These are phyloP conservation scores for Meyerozyma smithsonii DNA, from an alignment of 1,139 yeast genomes.

Conservation along the genomic window DNA sequence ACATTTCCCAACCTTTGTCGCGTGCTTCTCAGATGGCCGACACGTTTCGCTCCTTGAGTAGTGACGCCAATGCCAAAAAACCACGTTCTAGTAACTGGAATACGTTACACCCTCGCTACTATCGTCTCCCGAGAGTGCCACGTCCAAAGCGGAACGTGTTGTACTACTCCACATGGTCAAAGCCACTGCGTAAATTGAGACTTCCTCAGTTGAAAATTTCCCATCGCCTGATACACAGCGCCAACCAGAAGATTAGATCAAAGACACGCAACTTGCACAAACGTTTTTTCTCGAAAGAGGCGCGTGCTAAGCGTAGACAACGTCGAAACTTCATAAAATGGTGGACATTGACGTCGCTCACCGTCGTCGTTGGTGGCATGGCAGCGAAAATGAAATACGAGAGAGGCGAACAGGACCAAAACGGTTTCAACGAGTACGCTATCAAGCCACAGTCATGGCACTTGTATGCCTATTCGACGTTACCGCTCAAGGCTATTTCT, in stretches of 20 bases:
- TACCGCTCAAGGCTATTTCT: constrained; percentile 88
- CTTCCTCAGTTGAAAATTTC: constrained; percentile 25
- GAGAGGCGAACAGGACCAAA: constrained; percentile 25
- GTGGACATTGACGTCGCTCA: constrained; percentile 65
- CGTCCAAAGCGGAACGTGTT: constrained; percentile 58
- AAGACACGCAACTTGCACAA: constrained; percentile 36
- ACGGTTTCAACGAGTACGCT: constrained; percentile 34
- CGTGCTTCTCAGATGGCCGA: constrained; percentile 40
- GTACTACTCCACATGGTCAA: constrained; percentile 47
- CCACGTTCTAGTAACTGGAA: constrained; percentile 11
- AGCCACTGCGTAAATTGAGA: constrained; percentile 15
- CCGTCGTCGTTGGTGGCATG: constrained; percentile 62
- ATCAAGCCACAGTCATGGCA: constrained; percentile 78
- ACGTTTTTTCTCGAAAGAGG: constrained; percentile 42
- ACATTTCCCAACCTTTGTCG: constrained; percentile 41
- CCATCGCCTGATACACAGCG: constrained; percentile 31
- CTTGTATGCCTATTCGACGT: constrained; percentile 79
- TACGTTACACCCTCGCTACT: constrained; percentile 26
- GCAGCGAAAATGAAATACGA: constrained; percentile 50
- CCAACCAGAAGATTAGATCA: constrained; percentile 30
- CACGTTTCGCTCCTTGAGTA: constrained; percentile 8
- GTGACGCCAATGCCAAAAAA: neutral
- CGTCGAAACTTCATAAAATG: constrained; percentile 54
- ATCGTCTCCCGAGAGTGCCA: constrained; percentile 57
- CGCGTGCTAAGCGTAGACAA: constrained; percentile 39